Percentiles rank a stretch among this genome's conserved stretches.
phyloP scores from a whole-genome alignment of 2,329 filamentous ascomycete species.

The Coniochaeta sp. region DNA sequence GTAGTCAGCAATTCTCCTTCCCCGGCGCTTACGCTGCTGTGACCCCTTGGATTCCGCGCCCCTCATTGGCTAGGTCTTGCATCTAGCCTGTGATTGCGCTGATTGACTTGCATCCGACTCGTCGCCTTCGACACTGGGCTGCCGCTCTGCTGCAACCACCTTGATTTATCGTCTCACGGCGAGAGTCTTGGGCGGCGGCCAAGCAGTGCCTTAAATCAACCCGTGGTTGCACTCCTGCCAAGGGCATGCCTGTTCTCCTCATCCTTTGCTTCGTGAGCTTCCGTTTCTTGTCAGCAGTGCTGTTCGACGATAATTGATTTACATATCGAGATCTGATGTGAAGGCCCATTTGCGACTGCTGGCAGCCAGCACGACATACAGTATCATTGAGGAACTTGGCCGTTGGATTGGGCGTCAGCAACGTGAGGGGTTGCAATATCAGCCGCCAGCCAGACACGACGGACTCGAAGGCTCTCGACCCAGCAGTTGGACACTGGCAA shows the following conservation, averaged over 20 bases:
- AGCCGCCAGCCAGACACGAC: neutral
- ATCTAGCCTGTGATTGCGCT: conserved; percentile 15
- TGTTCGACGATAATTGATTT: neutral
- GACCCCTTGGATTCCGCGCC: conserved; percentile 3
- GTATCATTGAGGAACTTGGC: neutral
- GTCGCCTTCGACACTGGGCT: conserved; percentile 3
- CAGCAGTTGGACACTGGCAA: neutral
- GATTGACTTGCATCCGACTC: conserved; percentile 14
- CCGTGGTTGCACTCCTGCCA: neutral
- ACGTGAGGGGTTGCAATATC: neutral
- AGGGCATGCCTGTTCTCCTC: neutral
- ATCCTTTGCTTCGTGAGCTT: neutral
- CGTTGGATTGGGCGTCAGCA: neutral
- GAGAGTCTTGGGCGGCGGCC: neutral
- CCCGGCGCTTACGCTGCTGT: conserved; percentile 18
- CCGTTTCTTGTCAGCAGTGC: neutral
- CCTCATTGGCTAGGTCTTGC: conserved; percentile 16
- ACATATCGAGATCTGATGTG: neutral
- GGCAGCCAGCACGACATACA: neutral
- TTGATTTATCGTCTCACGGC: neutral
- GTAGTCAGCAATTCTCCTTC: conserved; percentile 8
- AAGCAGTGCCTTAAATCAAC: neutral
- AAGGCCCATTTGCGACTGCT: neutral
- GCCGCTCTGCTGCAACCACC: conserved; percentile 2
- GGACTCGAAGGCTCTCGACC: neutral